Evolutionary conservation across 2,329 filamentous ascomycete species (phyloP).

Genomic region (Aaosphaeria pasadenensis): DNA sequence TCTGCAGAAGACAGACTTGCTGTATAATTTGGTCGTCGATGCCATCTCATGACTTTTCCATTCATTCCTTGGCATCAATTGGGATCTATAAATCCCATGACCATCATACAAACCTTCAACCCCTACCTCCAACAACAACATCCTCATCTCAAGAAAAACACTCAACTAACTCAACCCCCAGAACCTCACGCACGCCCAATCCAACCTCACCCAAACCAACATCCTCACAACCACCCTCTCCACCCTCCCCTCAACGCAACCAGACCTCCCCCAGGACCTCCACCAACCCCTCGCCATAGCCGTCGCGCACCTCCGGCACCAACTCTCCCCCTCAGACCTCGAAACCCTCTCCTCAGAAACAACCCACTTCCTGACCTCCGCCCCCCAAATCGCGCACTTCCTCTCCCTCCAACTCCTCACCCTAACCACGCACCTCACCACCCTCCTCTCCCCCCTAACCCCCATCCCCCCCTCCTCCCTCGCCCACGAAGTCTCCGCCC

Average conservation of each 20-base stretch:
- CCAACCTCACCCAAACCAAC: conserved; percentile 11
- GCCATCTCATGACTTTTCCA: background rate
- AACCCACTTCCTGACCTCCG: conserved; percentile 39
- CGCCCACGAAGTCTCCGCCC: conserved; percentile 3
- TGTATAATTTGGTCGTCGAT: no score
- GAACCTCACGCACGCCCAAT: conserved; percentile 37
- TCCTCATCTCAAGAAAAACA: background rate
- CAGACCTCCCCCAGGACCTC: conserved; percentile 40
- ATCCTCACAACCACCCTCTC: conserved; percentile 5
- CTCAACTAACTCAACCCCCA: conserved; percentile 10
- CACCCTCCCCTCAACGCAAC: conserved; percentile 6
- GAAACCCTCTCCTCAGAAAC: conserved; percentile 40
- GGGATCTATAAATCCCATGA: background rate
- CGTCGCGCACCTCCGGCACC: conserved; percentile 37
- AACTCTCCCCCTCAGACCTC: conserved; percentile 34
- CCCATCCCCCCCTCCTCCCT: conserved; percentile 11
- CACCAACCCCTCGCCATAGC: conserved; percentile 43
- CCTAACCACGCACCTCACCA: conserved; percentile 30
- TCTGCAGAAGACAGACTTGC: no score
- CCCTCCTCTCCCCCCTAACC: conserved; percentile 23
- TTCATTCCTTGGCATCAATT: background rate
- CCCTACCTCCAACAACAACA: background rate
- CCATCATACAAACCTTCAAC: background rate
- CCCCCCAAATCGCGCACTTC: conserved; percentile 29
- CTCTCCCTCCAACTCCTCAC: conserved; percentile 32